Base-by-base conservation (phyloP, 2,329 filamentous ascomycete species). In the Beauveria sp. region DNA sequence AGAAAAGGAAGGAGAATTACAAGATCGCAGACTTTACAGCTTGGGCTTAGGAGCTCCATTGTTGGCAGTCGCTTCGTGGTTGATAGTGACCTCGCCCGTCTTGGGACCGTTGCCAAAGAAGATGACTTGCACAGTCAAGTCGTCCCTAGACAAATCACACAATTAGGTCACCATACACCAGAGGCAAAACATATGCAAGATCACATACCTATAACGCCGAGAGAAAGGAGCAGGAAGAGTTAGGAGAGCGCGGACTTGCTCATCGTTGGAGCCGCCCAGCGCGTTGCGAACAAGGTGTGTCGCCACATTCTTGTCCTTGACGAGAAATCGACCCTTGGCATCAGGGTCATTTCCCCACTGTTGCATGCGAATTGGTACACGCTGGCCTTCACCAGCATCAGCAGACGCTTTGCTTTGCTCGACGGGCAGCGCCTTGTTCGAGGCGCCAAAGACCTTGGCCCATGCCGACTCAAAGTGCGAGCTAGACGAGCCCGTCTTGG, bases 281-380 rank as follows among this genome's bases (percentile, higher is more conserved):
- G 94, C 94, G 70, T 99, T 99, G 65, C 94, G 86, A 53, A 97
- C 90, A 53, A 99, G 83, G 77, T 99, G 94, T 2, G 94, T 99
- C 0, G 94, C 94, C 8, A 89, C 94, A 67, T 99, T 99, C 77
- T 92, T 92, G 73, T 99, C 96, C 77, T 96, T 87, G 12, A 96
- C 90, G 1, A 96, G 86, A 68, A 97, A 99, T n/a, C 94, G 84
- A 67, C 89, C 86, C 67, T 88, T 86, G 67, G 88, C 81, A 48
- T 86, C 83, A 6, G 84, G 83, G 48, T 87, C 86, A 34, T 96
- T 86, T 53, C 92, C 91, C 89, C 94, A 99, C 72, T 99, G 94
- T 67, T 88, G 84, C 69, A 96, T 84, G 58, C 94, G 89, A 67
- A 97, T 91, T 0, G 94, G 94, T 7, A 89, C 88, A 70, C 89